Conservation (phyloP, 352 stramenopile genomes). For the Phytopythium mirpurense region DNA sequence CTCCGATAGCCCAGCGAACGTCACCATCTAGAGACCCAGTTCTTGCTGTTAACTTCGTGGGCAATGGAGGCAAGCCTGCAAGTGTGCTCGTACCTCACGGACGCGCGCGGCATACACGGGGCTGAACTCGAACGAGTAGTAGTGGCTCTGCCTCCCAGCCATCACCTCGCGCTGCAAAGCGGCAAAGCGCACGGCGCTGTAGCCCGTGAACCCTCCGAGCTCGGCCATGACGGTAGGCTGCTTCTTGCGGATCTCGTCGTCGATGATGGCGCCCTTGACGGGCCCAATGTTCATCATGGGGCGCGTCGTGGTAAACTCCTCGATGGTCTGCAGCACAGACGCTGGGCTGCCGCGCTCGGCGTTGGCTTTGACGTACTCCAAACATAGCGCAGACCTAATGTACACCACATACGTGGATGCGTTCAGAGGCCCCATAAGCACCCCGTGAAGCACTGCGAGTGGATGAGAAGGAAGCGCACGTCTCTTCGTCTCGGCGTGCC, state of each 20-base stretch:
- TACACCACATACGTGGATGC: no score
- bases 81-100: slow-evolving; percentile 13
- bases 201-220: slow-evolving; percentile 32
- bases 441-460: no score
- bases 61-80: no score
- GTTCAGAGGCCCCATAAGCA: no score
- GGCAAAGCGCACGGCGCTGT: slow-evolving; percentile 44
- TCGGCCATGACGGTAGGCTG: slow-evolving; percentile 36
- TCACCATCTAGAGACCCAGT: slow-evolving; percentile 21
- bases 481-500: slow-evolving; percentile 3
- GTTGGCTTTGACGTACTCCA: slow-evolving; percentile 31
- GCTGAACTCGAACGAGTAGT: slow-evolving; percentile 43
- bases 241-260: slow-evolving; percentile 29
- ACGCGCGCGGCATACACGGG: slow-evolving; percentile 24
- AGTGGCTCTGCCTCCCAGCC: slow-evolving; percentile 22
- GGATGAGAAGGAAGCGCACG: no score
- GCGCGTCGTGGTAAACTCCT: slow-evolving; percentile 20
- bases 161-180: slow-evolving; percentile 28
- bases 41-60: no score
- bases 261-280: slow-evolving; percentile 11
- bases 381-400: slow-evolving; percentile 11
- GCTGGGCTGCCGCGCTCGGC: slow-evolving; percentile 21
- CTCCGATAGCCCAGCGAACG: slow-evolving; percentile 27
- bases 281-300: slow-evolving; percentile 34
- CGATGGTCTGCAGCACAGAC: slow-evolving; percentile 29